Evolutionary conservation across 192 early-diverging fungal species (phyloP), one percentile per base, ranked within the genome.

Genomic region (Rhizophagus sp.): DNA sequence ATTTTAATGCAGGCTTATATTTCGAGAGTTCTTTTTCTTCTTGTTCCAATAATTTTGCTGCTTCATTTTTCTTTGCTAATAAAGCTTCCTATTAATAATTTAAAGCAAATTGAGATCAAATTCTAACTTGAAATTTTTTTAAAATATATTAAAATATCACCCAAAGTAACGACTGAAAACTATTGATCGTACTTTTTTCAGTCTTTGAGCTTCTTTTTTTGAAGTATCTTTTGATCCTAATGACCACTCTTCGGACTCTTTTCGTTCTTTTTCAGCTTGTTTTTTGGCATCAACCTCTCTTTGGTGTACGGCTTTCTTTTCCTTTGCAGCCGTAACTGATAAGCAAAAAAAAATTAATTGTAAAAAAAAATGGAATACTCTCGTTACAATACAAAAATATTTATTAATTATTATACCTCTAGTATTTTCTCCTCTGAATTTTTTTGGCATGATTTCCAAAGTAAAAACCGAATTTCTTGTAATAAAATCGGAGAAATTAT

Each of bases 241-340:
- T 19, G 81, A 64, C 95, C 95, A 96, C 27, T 89, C 84, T 2
- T 79, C 83, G 22, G 91, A 71, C 30, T 94, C 93, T 33, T 85
- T 79, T 9, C 81, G 84, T 71, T 95, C 95, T 73, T 86, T 80
- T 62, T 87, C 86, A 19, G 80, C 83, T 19, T 84, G 83, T 65
- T 87, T 83, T 74, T 87, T 82, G 6, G 80, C 57, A 78, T 90
- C 87, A 79, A 92, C 90, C 71, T 89, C 93, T 41, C 85, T 88
- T 76, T 92, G 84, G 30, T 82, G 86, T n/a, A 86, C 89, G 3
- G 90, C 89, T 88, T 96, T 95, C 72, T 88, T 89, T 68, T 93
- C 93, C 62, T 93, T 94, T 10, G 94, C 94, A 13, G 92, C 91
- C 30, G 84, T 84, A 7, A 87, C 92, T 92, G 68, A 52, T 44